Base-by-base conservation (phyloP, 208 protist species). In the Acanthamoeba rhysodes region DNA sequence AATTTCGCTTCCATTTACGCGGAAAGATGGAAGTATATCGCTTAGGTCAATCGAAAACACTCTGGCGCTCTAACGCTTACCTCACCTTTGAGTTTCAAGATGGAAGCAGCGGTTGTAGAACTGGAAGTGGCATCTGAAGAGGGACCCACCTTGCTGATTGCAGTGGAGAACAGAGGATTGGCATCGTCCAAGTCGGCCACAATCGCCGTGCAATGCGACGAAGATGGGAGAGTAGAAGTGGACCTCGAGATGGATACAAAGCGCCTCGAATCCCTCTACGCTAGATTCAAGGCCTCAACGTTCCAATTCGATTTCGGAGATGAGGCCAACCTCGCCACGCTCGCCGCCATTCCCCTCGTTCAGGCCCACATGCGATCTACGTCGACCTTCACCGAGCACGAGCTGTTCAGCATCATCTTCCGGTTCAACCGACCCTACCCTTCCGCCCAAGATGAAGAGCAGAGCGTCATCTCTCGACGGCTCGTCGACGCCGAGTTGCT, bases 371-470 rank as follows among this genome's bases (percentile, higher is more conserved):
- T 93, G 64, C 53, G n/a, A 22, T 53, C 29, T 0, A n/a, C 22
- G 8, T 70, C 87, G 6, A 50, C 57, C 37, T 93, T 74, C n/a
- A 50, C 64, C n/a, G 87, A 93, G 22, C n/a, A 93, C 24, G 87
- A 93, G 45, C 57, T 93, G 29, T 93, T 93, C 45, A 57, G 41
- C 87, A 34, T 93, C 18, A 93, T 93, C 62, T 93, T 93, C 34
- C 0, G 87, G 6, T 74, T 76, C 34, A 93, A 93, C 32, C 34
- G 66, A 55, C 87, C 57, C 22, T 78, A 41, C 29, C 87, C 66
- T 0, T 53, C 64, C 27, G 66, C 64, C 59, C 32, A 93, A 20
- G 87, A 93, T 4, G 87, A 93, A 18, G 18, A 9, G 27, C n/a
- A 32, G 24, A 48, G n/a, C n/a, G n/a, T 37, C 34, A 78, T 93